Conservation (phyloP, 2,329 filamentous ascomycete species). For the Pochonia chlamydosporia region DNA sequence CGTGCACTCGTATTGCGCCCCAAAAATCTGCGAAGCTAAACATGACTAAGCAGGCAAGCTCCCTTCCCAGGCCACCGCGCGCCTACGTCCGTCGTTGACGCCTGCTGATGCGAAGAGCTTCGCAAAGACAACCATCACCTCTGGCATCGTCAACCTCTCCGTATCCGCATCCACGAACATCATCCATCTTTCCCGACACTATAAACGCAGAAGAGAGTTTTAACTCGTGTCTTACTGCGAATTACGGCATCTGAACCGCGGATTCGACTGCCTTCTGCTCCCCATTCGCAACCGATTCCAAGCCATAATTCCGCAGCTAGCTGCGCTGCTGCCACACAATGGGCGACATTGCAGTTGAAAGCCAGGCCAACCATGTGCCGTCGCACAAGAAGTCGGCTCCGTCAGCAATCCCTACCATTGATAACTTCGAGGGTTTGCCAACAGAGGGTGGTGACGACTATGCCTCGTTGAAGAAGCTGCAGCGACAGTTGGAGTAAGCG, state of each 20-base stretch:
- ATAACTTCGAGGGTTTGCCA: conserved; percentile 78
- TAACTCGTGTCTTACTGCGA: too few species aligned
- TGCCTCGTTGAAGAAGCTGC: conserved; percentile 90
- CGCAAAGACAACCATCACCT: neutral
- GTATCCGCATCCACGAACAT: neutral
- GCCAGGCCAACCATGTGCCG: conserved; percentile 64
- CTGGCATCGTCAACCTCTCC: neutral
- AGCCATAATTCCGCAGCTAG: neutral
- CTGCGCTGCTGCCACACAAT: conserved; percentile 43
- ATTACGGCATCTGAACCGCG: neutral
- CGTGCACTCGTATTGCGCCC: neutral
- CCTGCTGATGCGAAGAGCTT: conserved; percentile 1
- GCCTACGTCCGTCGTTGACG: conserved; percentile 6
- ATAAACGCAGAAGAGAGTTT: too few species aligned
- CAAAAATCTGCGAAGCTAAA: neutral
- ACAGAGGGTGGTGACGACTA: conserved; percentile 88
- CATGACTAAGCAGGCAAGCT: conserved; percentile 7
- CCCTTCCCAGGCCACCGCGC: conserved; percentile 1
- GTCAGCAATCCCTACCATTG: conserved; percentile 81
- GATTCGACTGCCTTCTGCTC: neutral
- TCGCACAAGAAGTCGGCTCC: conserved; percentile 77
- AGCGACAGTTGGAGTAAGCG: conserved; percentile 85
- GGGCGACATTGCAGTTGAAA: conserved; percentile 85
- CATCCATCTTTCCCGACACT: neutral
- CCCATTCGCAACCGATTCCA: neutral